Percentiles rank a stretch among this genome's conserved stretches.
These are phyloP conservation scores for Diaporthe helianthi DNA, from an alignment of 2,329 filamentous ascomycete genomes.

Conservation along the genomic window DNA sequence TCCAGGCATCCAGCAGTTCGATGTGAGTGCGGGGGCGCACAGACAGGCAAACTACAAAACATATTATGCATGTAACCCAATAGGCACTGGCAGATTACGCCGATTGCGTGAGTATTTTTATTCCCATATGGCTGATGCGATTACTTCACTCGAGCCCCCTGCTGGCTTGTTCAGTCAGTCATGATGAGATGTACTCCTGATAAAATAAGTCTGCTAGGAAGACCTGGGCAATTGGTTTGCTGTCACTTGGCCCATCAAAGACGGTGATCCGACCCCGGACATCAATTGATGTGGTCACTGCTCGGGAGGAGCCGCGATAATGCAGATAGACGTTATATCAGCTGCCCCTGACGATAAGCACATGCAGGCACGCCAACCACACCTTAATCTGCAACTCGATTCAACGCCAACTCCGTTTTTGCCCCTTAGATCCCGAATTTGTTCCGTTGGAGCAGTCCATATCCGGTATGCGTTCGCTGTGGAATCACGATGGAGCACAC, in stretches of 20 bases:
- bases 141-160: neutral
- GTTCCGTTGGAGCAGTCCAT: neutral
- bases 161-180: neutral
- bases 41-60: neutral
- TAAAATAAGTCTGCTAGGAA: too few relatives aligned
- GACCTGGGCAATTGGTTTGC: neutral
- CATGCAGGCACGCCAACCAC: neutral
- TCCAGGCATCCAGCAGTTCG: neutral
- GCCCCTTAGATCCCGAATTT: conserved; percentile 5
- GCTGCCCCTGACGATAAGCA: neutral
- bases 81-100: too few relatives aligned
- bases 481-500: neutral
- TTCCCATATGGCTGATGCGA: neutral
- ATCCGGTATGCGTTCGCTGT: too few relatives aligned
- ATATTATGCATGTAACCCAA: too few relatives aligned
- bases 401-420: neutral
- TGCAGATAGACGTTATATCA: neutral
- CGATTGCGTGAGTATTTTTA: neutral
- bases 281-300: neutral
- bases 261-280: neutral
- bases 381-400: neutral
- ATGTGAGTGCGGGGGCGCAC: neutral
- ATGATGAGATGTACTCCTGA: too few relatives aligned
- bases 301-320: neutral
- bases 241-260: neutral